A percentile compares a stretch with the other conserved stretches of the same genome.
Evolutionary conservation across 2,329 filamentous ascomycete genomes (phyloP).

Genomic region (Pezicula radicicola): DNA sequence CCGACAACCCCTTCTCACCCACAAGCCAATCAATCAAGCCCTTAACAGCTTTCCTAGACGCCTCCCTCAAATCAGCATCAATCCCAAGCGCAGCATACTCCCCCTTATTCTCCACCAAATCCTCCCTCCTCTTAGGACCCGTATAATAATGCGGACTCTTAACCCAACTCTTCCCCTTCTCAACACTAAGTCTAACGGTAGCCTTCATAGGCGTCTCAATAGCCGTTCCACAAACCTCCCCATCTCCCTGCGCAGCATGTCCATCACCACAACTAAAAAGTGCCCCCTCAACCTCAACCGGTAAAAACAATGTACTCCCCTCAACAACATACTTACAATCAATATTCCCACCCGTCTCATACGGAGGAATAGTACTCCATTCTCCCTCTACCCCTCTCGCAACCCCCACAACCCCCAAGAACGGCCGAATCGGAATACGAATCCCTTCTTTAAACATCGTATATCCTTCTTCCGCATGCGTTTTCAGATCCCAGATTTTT

Average conservation of each 20-base stretch:
- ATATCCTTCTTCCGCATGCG: conserved; percentile 28
- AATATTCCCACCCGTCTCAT: conserved; percentile 50
- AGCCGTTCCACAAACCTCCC: conserved; percentile 53
- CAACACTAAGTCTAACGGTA: conserved; percentile 43
- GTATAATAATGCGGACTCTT: conserved; percentile 46
- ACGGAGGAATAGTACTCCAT: conserved; percentile 47
- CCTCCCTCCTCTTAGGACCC: conserved; percentile 17
- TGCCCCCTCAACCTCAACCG: conserved; percentile 45
- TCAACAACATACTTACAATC: conserved; percentile 47
- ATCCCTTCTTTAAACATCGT: conserved; percentile 45
- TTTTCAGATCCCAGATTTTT: conserved; percentile 46
- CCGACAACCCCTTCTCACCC: conserved; percentile 40
- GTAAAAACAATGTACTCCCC: conserved; percentile 45
- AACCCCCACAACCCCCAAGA: conserved; percentile 50
- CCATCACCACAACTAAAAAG: conserved; percentile 53
- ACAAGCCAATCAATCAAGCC: conserved; percentile 47
- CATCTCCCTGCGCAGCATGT: conserved; percentile 51
- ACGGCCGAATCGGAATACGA: conserved; percentile 46
- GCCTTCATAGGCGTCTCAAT: conserved; percentile 52
- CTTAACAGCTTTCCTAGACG: conserved; percentile 43
- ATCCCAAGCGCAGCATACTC: conserved; percentile 46
- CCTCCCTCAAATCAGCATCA: conserved; percentile 43
- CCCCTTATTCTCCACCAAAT: conserved; percentile 30
- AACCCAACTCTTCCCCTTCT: conserved; percentile 43
- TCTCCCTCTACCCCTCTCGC: conserved; percentile 42